These are phyloP conservation scores for Ammopiptanthus mongolicus DNA, from an alignment of 306 rosid species.

Conservation along the genomic window DNA sequence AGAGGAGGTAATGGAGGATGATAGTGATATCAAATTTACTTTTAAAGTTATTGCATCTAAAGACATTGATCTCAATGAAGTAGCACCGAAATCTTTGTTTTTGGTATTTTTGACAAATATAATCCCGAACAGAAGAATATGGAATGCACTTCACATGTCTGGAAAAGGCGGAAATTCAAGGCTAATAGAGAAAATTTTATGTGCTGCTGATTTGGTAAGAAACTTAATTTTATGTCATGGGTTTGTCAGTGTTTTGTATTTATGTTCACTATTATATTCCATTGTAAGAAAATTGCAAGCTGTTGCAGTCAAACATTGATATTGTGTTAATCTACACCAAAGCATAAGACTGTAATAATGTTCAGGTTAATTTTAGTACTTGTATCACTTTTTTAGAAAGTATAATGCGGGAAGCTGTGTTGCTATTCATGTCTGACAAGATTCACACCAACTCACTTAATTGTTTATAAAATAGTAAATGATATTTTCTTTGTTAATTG, in stretches of 20 bases:
- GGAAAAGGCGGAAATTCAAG: slow-evolving; percentile 18
- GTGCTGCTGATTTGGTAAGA: slow-evolving; percentile 43
- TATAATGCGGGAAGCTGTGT: background rate
- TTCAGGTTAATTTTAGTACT: background rate
- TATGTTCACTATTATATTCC: background rate
- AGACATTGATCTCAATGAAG: slow-evolving; percentile 21
- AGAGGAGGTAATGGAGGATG: slow-evolving; percentile 30
- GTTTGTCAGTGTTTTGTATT: background rate
- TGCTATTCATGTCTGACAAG: background rate
- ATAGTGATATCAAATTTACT: slow-evolving; percentile 12
- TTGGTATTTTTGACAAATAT: slow-evolving; percentile 47
- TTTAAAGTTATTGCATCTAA: slow-evolving; percentile 44
- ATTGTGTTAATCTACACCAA: background rate
- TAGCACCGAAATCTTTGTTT: slow-evolving; percentile 24
- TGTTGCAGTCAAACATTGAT: background rate
- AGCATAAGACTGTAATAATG: background rate
- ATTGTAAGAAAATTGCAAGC: background rate
- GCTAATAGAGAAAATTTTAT: too few relatives aligned
- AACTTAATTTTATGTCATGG: background rate
- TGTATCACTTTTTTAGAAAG: background rate
- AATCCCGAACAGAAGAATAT: slow-evolving; percentile 40
- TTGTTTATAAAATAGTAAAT: background rate
- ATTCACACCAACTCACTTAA: background rate
- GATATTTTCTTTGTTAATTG: background rate
- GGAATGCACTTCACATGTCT: slow-evolving; percentile 49